Evolutionary conservation across 2,329 filamentous ascomycete genomes (phyloP).

Genomic region (Sporothrix protearum): DNA sequence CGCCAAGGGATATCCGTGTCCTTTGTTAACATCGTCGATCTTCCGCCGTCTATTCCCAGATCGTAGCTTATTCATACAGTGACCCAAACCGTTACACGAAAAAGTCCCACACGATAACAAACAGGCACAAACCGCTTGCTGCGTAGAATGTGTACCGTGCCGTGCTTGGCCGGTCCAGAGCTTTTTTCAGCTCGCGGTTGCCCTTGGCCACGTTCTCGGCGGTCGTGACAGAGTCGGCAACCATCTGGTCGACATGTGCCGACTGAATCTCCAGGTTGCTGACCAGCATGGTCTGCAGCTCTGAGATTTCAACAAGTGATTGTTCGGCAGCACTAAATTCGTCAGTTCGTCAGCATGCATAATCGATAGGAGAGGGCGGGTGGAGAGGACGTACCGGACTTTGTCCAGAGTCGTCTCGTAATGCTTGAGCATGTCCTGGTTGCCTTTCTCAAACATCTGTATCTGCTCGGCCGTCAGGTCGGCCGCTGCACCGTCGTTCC

Average conservation of each 20-base stretch:
- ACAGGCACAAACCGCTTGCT: conserved; percentile 70
- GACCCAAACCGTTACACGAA: conserved; percentile 44
- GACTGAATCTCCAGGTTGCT: conserved; percentile 81
- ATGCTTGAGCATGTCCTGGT: conserved; percentile 86
- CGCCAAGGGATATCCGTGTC: conserved; percentile 3
- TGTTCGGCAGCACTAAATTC: conserved; percentile 72
- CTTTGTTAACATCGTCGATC: not conserved
- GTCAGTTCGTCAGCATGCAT: not conserved
- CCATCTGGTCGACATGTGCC: conserved; percentile 83
- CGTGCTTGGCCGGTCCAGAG: conserved; percentile 66
- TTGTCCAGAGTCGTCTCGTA: conserved; percentile 93
- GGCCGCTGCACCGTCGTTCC: conserved; percentile 34
- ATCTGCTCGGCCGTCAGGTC: conserved; percentile 78
- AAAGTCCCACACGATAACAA: conserved; percentile 74
- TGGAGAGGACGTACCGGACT: conserved; percentile 77
- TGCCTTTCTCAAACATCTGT: conserved; percentile 90
- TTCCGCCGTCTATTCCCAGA: not conserved
- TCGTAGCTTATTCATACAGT: not conserved
- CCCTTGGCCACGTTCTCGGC: conserved; percentile 83
- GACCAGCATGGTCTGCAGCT: conserved; percentile 84
- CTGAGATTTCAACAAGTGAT: conserved; percentile 86
- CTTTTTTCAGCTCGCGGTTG: conserved; percentile 87
- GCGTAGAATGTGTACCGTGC: conserved; percentile 77
- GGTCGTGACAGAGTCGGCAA: conserved; percentile 76
- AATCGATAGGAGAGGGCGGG: not conserved